Evolutionary conservation across 2,329 filamentous ascomycete genomes (phyloP).

Genomic region (Cadophora luteo-olivacea): DNA sequence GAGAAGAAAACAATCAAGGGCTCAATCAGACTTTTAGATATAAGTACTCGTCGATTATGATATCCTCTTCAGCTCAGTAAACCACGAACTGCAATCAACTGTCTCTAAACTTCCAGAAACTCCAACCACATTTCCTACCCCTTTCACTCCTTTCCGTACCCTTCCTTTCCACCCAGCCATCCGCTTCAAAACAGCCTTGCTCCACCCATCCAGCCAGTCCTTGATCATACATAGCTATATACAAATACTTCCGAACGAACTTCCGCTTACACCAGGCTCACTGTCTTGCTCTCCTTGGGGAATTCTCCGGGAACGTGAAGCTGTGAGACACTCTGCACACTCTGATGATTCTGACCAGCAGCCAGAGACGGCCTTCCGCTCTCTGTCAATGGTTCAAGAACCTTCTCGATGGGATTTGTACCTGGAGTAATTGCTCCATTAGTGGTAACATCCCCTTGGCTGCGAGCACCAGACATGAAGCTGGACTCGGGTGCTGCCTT

Average conservation of each 20-base stretch:
- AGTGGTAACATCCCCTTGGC: conserved; percentile 29
- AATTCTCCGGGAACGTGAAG: conserved; percentile 45
- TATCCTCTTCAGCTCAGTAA: too few relatives aligned
- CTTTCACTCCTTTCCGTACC: too few relatives aligned
- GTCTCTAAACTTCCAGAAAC: neutral
- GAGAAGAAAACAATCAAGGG: too few relatives aligned
- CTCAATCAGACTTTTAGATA: too few relatives aligned
- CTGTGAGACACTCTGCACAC: conserved; percentile 40
- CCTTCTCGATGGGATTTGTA: conserved; percentile 22
- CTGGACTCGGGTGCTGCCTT: conserved; percentile 21
- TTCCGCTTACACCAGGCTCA: neutral
- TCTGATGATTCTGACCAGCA: conserved; percentile 38
- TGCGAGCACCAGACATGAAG: conserved; percentile 37
- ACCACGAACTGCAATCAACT: neutral
- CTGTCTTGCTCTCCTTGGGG: conserved; percentile 27
- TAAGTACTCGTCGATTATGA: too few relatives aligned
- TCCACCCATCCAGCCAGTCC: neutral
- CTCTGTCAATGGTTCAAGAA: conserved; percentile 30
- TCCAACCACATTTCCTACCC: neutral
- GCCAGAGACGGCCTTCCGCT: conserved; percentile 35
- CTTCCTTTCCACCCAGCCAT: neutral
- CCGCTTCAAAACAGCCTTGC: neutral
- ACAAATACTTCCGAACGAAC: conserved; percentile 1
- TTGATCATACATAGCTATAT: conserved; percentile 15
- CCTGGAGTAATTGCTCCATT: neutral